Percentiles rank a stretch among this genome's conserved stretches.
phyloP scores from a whole-genome alignment of 1,284 basidiomycete species.

The Meira nashicola region DNA sequence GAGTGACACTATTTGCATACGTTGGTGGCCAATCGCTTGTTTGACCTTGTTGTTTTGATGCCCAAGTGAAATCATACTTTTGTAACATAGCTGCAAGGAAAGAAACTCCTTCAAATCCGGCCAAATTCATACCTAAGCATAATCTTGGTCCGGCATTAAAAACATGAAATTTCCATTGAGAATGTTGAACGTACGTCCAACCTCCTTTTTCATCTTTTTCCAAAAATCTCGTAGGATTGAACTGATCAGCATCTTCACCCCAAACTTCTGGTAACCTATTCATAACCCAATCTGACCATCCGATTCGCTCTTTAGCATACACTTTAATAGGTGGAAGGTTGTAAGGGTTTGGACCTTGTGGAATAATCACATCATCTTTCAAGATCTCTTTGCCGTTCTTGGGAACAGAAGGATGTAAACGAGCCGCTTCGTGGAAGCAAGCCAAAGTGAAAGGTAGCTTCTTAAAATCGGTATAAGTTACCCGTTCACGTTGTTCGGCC shows the following conservation, averaged over 20 bases:
- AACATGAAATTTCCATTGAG: conserved; percentile 42
- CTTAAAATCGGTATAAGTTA: conserved; percentile 34
- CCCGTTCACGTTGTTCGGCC: conserved; percentile 17
- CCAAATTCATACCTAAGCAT: conserved; percentile 41
- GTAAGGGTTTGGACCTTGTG: conserved; percentile 26
- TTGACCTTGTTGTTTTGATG: conserved; percentile 31
- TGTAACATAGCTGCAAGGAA: conserved; percentile 14
- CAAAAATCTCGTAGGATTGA: conserved; percentile 36
- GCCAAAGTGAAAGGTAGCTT: conserved; percentile 36
- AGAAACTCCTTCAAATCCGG: conserved; percentile 34
- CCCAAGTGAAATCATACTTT: conserved; percentile 36
- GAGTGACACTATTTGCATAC: conserved; percentile 33
- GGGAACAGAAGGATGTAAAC: conserved; percentile 38
- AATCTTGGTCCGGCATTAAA: conserved; percentile 39
- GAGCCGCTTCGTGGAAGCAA: conserved; percentile 29
- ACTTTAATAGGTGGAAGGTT: conserved; percentile 37
- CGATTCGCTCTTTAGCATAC: conserved; percentile 27
- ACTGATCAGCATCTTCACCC: conserved; percentile 34
- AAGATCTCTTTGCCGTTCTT: conserved; percentile 37
- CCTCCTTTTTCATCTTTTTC: conserved; percentile 23
- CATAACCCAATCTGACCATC: conserved; percentile 47
- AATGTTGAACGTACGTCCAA: conserved; percentile 21
- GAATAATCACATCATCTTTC: conserved; percentile 36
- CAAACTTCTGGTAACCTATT: conserved; percentile 36
- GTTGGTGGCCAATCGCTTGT: conserved; percentile 28